Evolutionary conservation across 768 basidiomycete genomes (phyloP).

Genomic region (Lactifluus piperatus): DNA sequence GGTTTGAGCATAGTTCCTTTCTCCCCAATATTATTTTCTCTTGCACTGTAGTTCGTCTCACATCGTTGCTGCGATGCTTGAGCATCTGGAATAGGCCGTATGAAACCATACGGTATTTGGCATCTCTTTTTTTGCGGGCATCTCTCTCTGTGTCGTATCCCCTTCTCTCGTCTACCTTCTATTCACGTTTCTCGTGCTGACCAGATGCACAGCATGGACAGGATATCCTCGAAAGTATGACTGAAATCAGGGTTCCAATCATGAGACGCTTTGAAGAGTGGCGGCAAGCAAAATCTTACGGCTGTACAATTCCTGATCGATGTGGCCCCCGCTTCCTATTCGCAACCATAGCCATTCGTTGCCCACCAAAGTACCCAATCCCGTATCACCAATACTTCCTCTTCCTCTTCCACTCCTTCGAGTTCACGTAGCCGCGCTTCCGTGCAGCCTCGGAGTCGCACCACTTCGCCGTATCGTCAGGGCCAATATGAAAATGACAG

Average conservation of each 20-base stretch:
- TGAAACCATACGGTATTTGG: not conserved
- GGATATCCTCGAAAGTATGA: constrained; percentile 58
- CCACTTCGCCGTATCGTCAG: constrained; percentile 19
- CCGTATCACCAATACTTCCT: constrained; percentile 2
- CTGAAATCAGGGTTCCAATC: constrained; percentile 54
- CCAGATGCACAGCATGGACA: constrained; percentile 52
- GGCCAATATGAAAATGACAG: constrained; percentile 30
- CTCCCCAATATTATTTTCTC: not conserved
- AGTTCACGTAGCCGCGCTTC: too few species aligned
- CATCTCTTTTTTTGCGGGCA: not conserved
- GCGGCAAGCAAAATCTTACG: constrained; percentile 28
- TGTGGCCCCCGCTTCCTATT: not conserved
- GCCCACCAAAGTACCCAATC: not conserved
- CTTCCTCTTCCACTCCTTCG: constrained; percentile 17
- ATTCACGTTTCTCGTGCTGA: constrained; percentile 8
- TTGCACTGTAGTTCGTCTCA: not conserved
- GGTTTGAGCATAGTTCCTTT: not conserved
- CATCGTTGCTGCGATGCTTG: not conserved
- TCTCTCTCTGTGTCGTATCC: not conserved
- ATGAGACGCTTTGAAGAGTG: constrained; percentile 59
- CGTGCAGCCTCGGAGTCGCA: constrained; percentile 9
- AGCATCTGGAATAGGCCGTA: not conserved
- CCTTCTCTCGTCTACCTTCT: not conserved
- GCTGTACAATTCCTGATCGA: constrained; percentile 11
- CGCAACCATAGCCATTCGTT: not conserved